Evolutionary conservation across 768 basidiomycete genomes (phyloP).

Genomic region (Tylopilus sp.): DNA sequence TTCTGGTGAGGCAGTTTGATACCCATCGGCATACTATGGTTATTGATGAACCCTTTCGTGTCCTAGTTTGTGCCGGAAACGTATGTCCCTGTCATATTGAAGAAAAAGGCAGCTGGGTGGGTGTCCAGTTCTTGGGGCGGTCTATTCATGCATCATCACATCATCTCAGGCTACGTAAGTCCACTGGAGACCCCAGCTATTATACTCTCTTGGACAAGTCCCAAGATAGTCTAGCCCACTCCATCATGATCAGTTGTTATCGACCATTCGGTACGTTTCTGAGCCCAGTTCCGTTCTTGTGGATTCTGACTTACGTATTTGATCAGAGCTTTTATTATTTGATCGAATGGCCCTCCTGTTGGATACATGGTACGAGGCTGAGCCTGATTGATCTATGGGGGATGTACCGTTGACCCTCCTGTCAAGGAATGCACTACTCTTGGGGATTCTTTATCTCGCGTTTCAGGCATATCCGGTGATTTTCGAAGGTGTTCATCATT

Average conservation of each 20-base stretch:
- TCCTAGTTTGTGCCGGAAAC: conserved; percentile 69
- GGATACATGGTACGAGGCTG: conserved; percentile 55
- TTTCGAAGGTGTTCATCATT: conserved; percentile 46
- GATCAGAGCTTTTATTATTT: conserved; percentile 52
- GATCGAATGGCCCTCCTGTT: conserved; percentile 78
- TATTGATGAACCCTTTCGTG: neutral
- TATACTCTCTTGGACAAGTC: conserved; percentile 58
- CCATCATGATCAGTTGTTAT: conserved; percentile 58
- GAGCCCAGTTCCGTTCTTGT: no score
- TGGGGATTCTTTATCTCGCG: conserved; percentile 46
- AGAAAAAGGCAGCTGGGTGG: conserved; percentile 56
- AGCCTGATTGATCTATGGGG: neutral
- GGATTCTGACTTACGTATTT: neutral
- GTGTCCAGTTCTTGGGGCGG: neutral
- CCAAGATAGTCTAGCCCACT: conserved; percentile 40
- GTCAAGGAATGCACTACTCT: conserved; percentile 36
- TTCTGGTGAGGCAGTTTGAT: conserved; percentile 39
- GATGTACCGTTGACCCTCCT: neutral
- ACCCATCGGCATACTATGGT: neutral
- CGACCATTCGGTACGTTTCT: conserved; percentile 64
- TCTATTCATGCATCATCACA: conserved; percentile 1
- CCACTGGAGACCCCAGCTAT: conserved; percentile 50
- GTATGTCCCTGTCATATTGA: conserved; percentile 56
- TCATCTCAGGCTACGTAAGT: conserved; percentile 42
- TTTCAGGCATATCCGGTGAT: conserved; percentile 59